phyloP scores from a whole-genome alignment of 2,329 filamentous ascomycete genomes.

The Xylaria sp. region DNA sequence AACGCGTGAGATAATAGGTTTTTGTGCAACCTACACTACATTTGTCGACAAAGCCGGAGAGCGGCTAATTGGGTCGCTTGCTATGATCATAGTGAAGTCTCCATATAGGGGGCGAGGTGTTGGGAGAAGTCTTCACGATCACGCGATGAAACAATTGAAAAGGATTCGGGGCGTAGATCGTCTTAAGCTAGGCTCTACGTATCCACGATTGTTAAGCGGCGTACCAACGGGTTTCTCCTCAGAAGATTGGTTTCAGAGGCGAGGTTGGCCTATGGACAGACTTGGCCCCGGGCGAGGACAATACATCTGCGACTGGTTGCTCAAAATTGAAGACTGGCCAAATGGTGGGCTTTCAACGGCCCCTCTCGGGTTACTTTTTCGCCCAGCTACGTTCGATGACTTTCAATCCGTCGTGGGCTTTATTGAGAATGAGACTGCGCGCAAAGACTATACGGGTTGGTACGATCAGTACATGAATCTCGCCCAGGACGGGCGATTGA shows the following conservation, averaged over 20 bases:
- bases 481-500: constrained; percentile 53
- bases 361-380: constrained; percentile 50
- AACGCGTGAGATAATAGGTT: constrained; percentile 55
- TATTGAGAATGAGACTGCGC: constrained; percentile 54
- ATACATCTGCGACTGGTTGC: constrained; percentile 58
- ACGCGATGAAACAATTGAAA: constrained; percentile 55
- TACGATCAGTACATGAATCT: constrained; percentile 64
- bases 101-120: constrained; percentile 56
- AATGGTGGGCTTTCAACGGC: constrained; percentile 44
- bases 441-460: constrained; percentile 59
- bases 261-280: constrained; percentile 58
- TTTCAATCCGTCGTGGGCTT: constrained; percentile 55
- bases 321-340: constrained; percentile 57
- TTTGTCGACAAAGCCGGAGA: constrained; percentile 60
- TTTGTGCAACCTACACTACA: constrained; percentile 65
- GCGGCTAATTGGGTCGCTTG: constrained; percentile 60
- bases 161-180: constrained; percentile 58
- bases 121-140: constrained; percentile 57
- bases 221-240: constrained; percentile 51
- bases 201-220: constrained; percentile 63
- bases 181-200: constrained; percentile 63
- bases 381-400: constrained; percentile 53
- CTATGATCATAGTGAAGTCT: constrained; percentile 57
- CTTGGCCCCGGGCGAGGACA: constrained; percentile 53
- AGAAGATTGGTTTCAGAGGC: constrained; percentile 59